A percentile compares a stretch with the other conserved stretches of the same genome.
Conservation (phyloP, 2,329 filamentous ascomycete species). For the Fusarium oligoseptatum region DNA sequence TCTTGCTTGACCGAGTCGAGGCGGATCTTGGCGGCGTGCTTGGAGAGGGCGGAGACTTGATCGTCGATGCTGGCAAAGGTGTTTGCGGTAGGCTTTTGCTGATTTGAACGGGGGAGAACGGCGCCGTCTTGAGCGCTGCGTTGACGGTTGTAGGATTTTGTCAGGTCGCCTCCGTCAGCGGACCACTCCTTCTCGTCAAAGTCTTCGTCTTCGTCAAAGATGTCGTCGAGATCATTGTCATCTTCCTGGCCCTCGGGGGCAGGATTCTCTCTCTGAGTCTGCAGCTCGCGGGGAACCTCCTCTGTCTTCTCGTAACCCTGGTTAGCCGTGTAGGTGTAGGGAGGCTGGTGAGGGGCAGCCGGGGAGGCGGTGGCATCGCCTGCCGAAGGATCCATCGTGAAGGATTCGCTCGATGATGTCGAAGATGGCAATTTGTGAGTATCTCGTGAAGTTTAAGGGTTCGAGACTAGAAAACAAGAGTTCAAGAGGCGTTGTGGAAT, state of each 20-base stretch:
- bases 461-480: constrained; percentile 5
- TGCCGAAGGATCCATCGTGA: constrained; percentile 32
- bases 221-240: constrained; percentile 46
- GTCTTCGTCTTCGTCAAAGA: constrained; percentile 63
- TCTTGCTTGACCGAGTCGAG: constrained; percentile 74
- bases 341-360: constrained; percentile 60
- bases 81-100: constrained; percentile 84
- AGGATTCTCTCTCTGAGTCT: constrained; percentile 46
- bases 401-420: constrained; percentile 4
- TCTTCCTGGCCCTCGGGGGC: constrained; percentile 38
- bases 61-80: constrained; percentile 86
- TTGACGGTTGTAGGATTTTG: constrained; percentile 91
- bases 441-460: constrained; percentile 6
- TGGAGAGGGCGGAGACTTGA: constrained; percentile 85
- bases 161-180: constrained; percentile 75
- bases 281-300: constrained; percentile 50
- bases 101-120: constrained; percentile 78
- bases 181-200: constrained; percentile 74
- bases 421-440: background rate
- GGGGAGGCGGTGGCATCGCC: constrained; percentile 47
- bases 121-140: constrained; percentile 70
- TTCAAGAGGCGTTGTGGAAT: constrained; percentile 32
- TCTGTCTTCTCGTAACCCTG: constrained; percentile 59
- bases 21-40: constrained; percentile 87
- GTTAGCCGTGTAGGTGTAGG: constrained; percentile 59